phyloP scores from a whole-genome alignment of 2,329 filamentous ascomycete genomes.

The Fusarium bactridioides region DNA sequence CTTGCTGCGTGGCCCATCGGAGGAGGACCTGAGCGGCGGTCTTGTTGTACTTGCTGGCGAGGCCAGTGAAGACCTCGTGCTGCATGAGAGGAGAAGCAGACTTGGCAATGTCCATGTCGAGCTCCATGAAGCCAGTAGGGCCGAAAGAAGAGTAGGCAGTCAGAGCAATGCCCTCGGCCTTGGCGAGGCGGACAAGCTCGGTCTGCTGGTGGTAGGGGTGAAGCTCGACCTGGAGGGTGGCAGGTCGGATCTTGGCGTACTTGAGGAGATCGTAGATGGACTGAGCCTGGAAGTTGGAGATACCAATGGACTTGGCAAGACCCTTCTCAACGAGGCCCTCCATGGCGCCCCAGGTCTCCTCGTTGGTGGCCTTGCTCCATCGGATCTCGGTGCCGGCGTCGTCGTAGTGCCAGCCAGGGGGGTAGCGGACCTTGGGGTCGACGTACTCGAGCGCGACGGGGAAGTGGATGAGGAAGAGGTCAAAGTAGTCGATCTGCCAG shows the following conservation, averaged over 20 bases:
- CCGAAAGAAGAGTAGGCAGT: conserved; percentile 89
- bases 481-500: conserved; percentile 89
- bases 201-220: conserved; percentile 86
- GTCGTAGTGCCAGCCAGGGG: conserved; percentile 78
- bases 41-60: conserved; percentile 76
- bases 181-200: conserved; percentile 73
- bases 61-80: conserved; percentile 67
- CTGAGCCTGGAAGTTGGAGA: conserved; percentile 84
- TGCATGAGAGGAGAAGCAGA: conserved; percentile 76
- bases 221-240: conserved; percentile 87
- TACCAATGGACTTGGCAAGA: conserved; percentile 76
- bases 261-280: conserved; percentile 81
- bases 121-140: conserved; percentile 79
- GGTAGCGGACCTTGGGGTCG: conserved; percentile 80
- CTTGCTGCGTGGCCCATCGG: conserved; percentile 86
- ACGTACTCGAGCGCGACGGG: conserved; percentile 87
- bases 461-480: conserved; percentile 90
- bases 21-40: conserved; percentile 82
- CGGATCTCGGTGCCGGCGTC: conserved; percentile 66
- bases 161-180: conserved; percentile 74
- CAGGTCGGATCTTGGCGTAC: conserved; percentile 77
- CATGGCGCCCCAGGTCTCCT: conserved; percentile 85
- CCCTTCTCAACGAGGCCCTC: conserved; percentile 75
- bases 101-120: conserved; percentile 67
- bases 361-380: conserved; percentile 73